Conservation (phyloP, 495 filamentous ascomycete species). For the Aspergillus carlsbadensis region DNA sequence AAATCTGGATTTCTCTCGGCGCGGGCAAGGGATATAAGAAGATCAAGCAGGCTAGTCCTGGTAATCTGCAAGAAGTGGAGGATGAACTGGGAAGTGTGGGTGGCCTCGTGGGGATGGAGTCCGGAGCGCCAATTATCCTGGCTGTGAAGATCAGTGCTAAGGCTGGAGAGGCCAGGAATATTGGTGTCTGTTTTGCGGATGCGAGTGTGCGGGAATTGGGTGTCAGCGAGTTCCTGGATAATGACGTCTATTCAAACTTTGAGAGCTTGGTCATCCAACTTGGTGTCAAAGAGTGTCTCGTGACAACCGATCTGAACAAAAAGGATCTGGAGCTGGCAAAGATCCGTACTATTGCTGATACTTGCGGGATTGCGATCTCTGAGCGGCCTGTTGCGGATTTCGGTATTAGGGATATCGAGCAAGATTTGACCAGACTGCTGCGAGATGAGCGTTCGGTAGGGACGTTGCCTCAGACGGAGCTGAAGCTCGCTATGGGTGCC, state of each 20-base stretch:
- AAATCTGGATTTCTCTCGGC: slow-evolving; percentile 75
- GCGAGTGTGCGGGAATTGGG: slow-evolving; percentile 94
- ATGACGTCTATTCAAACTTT: slow-evolving; percentile 97
- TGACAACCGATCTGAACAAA: slow-evolving; percentile 70
- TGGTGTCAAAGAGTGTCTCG: slow-evolving; percentile 88
- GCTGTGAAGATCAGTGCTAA: slow-evolving; percentile 90
- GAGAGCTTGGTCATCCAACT: slow-evolving; percentile 95
- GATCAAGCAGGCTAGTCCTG: slow-evolving; percentile 86
- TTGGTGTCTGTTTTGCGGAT: slow-evolving; percentile 98
- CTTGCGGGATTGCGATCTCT: slow-evolving; percentile 83
- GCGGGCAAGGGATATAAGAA: slow-evolving; percentile 79
- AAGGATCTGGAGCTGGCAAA: slow-evolving; percentile 91
- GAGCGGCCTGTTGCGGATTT: slow-evolving; percentile 78
- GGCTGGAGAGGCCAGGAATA: slow-evolving; percentile 77
- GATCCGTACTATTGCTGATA: slow-evolving; percentile 83
- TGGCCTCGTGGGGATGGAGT: slow-evolving; percentile 54
- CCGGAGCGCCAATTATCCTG: slow-evolving; percentile 88
- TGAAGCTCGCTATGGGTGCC: slow-evolving; percentile 96
- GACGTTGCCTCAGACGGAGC: slow-evolving; percentile 82
- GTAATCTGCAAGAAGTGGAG: slow-evolving; percentile 95
- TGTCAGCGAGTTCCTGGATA: slow-evolving; percentile 96
- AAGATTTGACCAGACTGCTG: slow-evolving; percentile 83
- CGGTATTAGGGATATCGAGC: slow-evolving; percentile 89
- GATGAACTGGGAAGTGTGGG: slow-evolving; percentile 78
- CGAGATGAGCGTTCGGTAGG: slow-evolving; percentile 78